A percentile compares a stretch with the other conserved stretches of the same genome.
Evolutionary conservation across 2,329 filamentous ascomycete genomes (phyloP).

Genomic region (Apiospora marii): DNA sequence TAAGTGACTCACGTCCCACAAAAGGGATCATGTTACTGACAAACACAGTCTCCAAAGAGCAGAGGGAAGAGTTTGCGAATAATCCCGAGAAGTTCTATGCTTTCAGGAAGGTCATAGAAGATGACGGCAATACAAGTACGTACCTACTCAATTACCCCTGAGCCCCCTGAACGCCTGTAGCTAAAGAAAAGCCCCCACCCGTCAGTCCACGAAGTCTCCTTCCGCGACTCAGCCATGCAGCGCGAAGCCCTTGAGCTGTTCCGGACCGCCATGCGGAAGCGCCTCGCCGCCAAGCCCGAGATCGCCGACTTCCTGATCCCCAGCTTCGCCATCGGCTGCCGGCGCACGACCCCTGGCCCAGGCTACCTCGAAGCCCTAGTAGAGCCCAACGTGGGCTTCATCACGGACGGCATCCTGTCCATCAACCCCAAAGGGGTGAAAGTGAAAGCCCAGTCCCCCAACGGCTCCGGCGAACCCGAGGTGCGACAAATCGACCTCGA

Average conservation of each 20-base stretch:
- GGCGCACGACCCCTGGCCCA: slow-evolving; percentile 53
- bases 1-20: slow-evolving; percentile 37
- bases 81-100: slow-evolving; percentile 48
- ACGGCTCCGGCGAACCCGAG: neutral
- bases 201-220: slow-evolving; percentile 48
- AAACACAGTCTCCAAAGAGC: slow-evolving; percentile 47
- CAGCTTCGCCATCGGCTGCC: slow-evolving; percentile 52
- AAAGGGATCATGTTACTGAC: neutral
- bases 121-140: slow-evolving; percentile 47
- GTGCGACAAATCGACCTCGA: slow-evolving; percentile 49
- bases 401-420: slow-evolving; percentile 43
- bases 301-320: slow-evolving; percentile 53
- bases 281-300: slow-evolving; percentile 52
- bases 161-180: neutral
- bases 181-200: neutral
- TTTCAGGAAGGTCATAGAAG: slow-evolving; percentile 55
- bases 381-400: slow-evolving; percentile 50
- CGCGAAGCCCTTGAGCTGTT: slow-evolving; percentile 41
- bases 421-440: slow-evolving; percentile 47
- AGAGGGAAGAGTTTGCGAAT: slow-evolving; percentile 45
- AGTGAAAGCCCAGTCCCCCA: slow-evolving; percentile 29
- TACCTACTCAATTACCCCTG: neutral
- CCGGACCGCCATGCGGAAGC: slow-evolving; percentile 47
- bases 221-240: slow-evolving; percentile 49
- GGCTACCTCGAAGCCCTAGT: slow-evolving; percentile 55